Percentiles rank a stretch among this genome's conserved stretches.
Conservation (phyloP, 768 basidiomycete genomes). For the Termitomyces sp. region DNA sequence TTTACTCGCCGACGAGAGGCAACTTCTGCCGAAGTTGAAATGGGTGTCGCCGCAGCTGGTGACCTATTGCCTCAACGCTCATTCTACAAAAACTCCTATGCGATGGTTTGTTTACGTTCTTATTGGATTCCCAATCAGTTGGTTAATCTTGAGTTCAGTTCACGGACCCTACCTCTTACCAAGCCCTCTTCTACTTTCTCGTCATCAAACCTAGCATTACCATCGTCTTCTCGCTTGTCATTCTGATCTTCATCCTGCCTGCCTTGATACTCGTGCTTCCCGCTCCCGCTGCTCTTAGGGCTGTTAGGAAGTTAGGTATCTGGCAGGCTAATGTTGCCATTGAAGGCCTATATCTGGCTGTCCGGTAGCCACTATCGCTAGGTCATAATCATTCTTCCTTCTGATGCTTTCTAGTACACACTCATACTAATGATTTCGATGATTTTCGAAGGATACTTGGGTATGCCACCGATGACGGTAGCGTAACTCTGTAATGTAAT, state of each 20-base stretch:
- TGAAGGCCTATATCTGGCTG: constrained; percentile 57
- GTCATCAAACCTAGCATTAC: constrained; percentile 85
- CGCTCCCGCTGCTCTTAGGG: constrained; percentile 63
- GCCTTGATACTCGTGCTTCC: constrained; percentile 59
- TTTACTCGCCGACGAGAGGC: constrained; percentile 62
- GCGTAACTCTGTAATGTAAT: background rate
- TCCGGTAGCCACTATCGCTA: constrained; percentile 26
- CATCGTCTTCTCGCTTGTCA: constrained; percentile 52
- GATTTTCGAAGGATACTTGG: background rate
- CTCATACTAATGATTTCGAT: background rate
- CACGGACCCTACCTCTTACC: constrained; percentile 78
- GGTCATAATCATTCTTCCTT: background rate
- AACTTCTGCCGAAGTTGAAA: constrained; percentile 48
- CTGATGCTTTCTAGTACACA: background rate
- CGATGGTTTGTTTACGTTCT: constrained; percentile 55
- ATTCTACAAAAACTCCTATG: constrained; percentile 79
- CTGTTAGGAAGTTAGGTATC: constrained; percentile 61
- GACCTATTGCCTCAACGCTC: constrained; percentile 54
- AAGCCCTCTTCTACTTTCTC: constrained; percentile 85
- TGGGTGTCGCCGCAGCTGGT: constrained; percentile 27
- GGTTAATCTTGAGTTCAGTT: constrained; percentile 44
- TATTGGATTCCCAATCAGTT: background rate
- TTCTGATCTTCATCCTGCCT: constrained; percentile 57
- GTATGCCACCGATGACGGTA: background rate
- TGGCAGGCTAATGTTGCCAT: constrained; percentile 86